Evolutionary conservation across 2,329 filamentous ascomycete genomes (phyloP).

Genomic region (Stachybotrys chlorohalonatus): DNA sequence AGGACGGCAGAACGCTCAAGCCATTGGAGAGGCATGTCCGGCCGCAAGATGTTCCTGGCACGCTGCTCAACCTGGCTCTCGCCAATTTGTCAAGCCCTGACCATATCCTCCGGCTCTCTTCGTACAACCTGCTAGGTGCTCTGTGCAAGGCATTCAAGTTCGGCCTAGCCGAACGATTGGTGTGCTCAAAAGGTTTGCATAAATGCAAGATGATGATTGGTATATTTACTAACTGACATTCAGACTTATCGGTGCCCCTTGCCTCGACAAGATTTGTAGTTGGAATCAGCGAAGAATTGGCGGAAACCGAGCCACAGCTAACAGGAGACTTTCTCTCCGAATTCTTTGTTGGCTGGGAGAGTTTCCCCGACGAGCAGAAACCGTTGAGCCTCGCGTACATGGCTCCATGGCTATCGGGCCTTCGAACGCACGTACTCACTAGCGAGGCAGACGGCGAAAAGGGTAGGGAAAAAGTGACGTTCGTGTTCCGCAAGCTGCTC

Average conservation of each 20-base stretch:
- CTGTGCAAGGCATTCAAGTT: conserved; percentile 62
- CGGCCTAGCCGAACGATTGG: conserved; percentile 48
- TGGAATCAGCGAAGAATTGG: conserved; percentile 55
- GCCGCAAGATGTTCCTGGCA: conserved; percentile 63
- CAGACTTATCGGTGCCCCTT: conserved; percentile 54
- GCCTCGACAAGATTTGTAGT: conserved; percentile 57
- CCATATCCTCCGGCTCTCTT: conserved; percentile 49
- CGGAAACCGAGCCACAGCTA: conserved; percentile 54
- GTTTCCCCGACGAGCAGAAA: conserved; percentile 58
- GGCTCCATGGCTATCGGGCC: conserved; percentile 57
- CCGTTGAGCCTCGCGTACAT: conserved; percentile 60
- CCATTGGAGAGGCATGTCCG: conserved; percentile 56
- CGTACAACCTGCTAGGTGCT: conserved; percentile 59
- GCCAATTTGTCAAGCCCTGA: conserved; percentile 58
- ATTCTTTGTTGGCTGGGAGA: conserved; percentile 65
- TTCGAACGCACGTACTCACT: conserved; percentile 50
- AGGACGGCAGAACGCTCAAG: conserved; percentile 51
- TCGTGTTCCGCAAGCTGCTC: conserved; percentile 56
- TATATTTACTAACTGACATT: conserved; percentile 1
- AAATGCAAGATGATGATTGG: background rate
- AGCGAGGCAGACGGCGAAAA: conserved; percentile 56
- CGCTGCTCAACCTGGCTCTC: conserved; percentile 56
- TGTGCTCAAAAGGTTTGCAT: conserved; percentile 49
- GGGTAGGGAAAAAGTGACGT: conserved; percentile 54
- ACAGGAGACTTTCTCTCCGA: conserved; percentile 64